Percentiles rank a stretch among this genome's conserved stretches.
Evolutionary conservation across 805 yeast genomes (phyloP).

Genomic region (Sugiyamaella mastotermitis): DNA sequence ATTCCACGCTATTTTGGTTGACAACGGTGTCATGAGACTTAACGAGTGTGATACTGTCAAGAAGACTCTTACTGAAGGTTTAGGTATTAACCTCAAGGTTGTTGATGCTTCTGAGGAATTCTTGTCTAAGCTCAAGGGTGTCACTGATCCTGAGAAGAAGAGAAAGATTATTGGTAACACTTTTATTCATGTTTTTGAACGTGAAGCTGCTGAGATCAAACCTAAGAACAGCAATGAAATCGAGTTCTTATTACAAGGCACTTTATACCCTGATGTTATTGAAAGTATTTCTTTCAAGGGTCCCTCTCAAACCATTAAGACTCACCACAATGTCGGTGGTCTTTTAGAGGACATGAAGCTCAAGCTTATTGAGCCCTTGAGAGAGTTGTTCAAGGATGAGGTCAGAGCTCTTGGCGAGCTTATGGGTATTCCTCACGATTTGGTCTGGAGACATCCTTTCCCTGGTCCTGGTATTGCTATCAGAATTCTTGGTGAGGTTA

Average conservation of each 20-base stretch:
- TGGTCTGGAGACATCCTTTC: constrained; percentile 99
- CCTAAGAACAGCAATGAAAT: constrained; percentile 81
- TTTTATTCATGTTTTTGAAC: constrained; percentile 93
- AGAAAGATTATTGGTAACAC: constrained; percentile 98
- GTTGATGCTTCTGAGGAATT: constrained; percentile 92
- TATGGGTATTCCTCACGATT: constrained; percentile 90
- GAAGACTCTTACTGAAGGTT: constrained; percentile 83
- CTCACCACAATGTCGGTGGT: constrained; percentile 99
- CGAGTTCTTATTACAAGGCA: constrained; percentile 92
- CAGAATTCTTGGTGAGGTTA: constrained; percentile 95
- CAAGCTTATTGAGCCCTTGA: constrained; percentile 95
- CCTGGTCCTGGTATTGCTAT: constrained; percentile 99
- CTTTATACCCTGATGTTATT: constrained; percentile 96
- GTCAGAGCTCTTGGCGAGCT: constrained; percentile 94
- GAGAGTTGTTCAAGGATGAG: constrained; percentile 98
- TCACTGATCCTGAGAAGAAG: constrained; percentile 98
- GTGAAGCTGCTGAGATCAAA: constrained; percentile 85
- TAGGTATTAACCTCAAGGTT: constrained; percentile 91
- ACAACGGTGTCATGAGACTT: constrained; percentile 94
- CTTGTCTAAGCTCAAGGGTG: constrained; percentile 78
- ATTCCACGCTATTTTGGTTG: constrained; percentile 97
- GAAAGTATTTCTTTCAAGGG: constrained; percentile 99
- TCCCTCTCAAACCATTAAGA: constrained; percentile 98
- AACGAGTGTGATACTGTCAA: constrained; percentile 88
- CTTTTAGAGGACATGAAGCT: constrained; percentile 96